Base-by-base conservation (phyloP, 352 stramenopile genomes). In the Phytophthora ohioensis region DNA sequence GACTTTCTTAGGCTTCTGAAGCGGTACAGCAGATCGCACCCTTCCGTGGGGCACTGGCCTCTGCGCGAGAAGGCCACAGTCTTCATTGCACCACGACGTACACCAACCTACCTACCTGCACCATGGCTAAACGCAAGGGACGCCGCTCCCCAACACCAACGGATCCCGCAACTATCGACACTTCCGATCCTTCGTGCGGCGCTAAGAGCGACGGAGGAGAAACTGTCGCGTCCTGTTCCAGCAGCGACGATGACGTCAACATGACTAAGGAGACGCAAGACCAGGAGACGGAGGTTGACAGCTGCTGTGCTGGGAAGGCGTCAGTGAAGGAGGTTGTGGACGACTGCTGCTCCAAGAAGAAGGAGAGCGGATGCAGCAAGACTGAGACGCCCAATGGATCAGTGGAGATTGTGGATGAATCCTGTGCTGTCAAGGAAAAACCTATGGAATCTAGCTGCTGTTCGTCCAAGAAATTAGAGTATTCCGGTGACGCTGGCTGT, bases 131-230 rank as follows among this genome's bases (percentile, higher is more conserved):
- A 41, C 42, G 59, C 21, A 74, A 71, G 12, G 38, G 38, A 30
- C 49, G 49, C 36, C 35, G 53, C 13, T 21, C 42, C 27, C 3
- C 15, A 8, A 36, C 59, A 9, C 15, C 34, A 13, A 9, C 21
- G 11, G 53, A 54, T 2, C 52, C 42, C 27, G 48, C 43, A 21
- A 57, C 17, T 27, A 5, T 10, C 10, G 48, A 74, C 42, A 43
- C 36, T 5, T 8, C 27, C 21, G 36, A 47, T 4, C 10, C 51
- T n/a, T 64, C 34, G 32, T 57, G 41, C 11, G 51, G n/a, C 27
- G 15, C 12, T 36, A 77, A 74, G 53, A 75, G 67, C 39, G 70
- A 81, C 35, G 67, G 41, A 0, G 49, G 54, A n/a, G 71, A 79
- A 15, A 73, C 71, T n/a, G 41, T 54, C 5, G 51, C 41, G 21